Base-by-base conservation (phyloP, 805 yeast genomes). In the Saccharomyces mikatae region DNA sequence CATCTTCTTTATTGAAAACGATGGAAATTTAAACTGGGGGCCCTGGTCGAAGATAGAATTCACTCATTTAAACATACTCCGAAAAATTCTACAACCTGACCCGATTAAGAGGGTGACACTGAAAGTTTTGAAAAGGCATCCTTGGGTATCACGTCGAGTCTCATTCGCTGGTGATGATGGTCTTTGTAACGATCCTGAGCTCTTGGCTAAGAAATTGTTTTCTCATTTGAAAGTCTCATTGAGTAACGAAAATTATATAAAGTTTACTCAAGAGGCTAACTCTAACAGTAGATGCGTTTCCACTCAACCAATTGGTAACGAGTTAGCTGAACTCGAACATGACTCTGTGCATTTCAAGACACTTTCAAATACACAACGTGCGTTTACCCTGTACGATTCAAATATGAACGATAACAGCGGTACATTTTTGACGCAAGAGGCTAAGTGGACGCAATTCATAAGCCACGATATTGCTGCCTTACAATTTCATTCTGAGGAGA, bases 41-140 rank as follows among this genome's bases (percentile, higher is more conserved):
- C 83, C 86, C 0, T 84, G 90, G 89, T 70, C 73, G 14, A 75
- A 71, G 56, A 66, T 84, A 26, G 77, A 81, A 8, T 68, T 78
- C 0, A 71, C 70, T 8, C 78, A 78, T 2, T 58, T 82, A 30
- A 78, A 85, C 13, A 58, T 85, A 14, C 59, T 85, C 49, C 69
- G 84, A 51, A 76, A 80, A 52, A 69, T 84, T 27, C 60, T 85
- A 59, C 80, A 77, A 53, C 76, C 80, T 0, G 71, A 78, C 30
- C 80, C 84, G 1, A 61, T 56, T 1, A 67, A 72, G 46, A 68
- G 90, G 61, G 68, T 74, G 3, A 59, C 73, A 0, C 54, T 82
- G 49, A 68, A 67, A 0, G 70, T 65, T n/a, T 67, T 83, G 3
- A 67, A 74, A 50, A 62, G 65, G 6, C 86, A 83, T 60, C 79